These are phyloP conservation scores for Pythium dissimile DNA, from an alignment of 352 stramenopile genomes.

Conservation along the genomic window DNA sequence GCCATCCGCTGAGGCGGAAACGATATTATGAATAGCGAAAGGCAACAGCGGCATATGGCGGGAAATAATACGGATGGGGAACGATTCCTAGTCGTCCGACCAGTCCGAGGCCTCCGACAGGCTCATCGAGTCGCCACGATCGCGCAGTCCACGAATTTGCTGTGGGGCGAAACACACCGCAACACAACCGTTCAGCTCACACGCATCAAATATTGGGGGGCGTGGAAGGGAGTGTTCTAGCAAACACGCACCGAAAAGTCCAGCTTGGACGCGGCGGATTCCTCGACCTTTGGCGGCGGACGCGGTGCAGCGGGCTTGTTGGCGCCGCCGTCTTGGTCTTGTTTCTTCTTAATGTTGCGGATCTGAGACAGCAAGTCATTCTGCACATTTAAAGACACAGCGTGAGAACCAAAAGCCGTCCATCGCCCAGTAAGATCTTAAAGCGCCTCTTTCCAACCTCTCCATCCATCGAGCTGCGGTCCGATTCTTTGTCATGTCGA, in stretches of 20 bases:
- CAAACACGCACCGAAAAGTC: conserved; percentile 41
- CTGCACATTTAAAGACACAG: conserved; percentile 26
- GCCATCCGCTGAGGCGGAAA: conserved; percentile 23
- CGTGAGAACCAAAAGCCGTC: too few species aligned
- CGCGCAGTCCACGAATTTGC: conserved; percentile 83
- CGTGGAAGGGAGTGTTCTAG: neutral
- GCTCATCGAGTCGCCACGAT: conserved; percentile 70
- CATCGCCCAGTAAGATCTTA: too few species aligned
- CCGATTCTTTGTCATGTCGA: conserved; percentile 32
- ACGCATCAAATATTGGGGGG: neutral
- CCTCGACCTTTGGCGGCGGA: conserved; percentile 42
- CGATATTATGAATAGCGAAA: conserved; percentile 29
- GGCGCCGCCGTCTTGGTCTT: conserved; percentile 38
- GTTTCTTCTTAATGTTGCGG: conserved; percentile 80
- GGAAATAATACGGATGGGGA: neutral
- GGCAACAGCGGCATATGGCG: neutral
- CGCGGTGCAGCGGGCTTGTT: conserved; percentile 5
- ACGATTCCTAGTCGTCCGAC: conserved; percentile 80
- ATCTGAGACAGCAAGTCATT: conserved; percentile 80
- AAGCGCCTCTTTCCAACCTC: too few species aligned
- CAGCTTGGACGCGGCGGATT: conserved; percentile 50
- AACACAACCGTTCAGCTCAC: neutral
- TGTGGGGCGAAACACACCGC: conserved; percentile 18
- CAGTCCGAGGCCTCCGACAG: conserved; percentile 86
- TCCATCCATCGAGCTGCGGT: conserved; percentile 65